Evolutionary conservation across 805 yeast genomes (phyloP), one percentile per base, ranked within the genome.

Genomic region (Sugiyamaella americana): DNA sequence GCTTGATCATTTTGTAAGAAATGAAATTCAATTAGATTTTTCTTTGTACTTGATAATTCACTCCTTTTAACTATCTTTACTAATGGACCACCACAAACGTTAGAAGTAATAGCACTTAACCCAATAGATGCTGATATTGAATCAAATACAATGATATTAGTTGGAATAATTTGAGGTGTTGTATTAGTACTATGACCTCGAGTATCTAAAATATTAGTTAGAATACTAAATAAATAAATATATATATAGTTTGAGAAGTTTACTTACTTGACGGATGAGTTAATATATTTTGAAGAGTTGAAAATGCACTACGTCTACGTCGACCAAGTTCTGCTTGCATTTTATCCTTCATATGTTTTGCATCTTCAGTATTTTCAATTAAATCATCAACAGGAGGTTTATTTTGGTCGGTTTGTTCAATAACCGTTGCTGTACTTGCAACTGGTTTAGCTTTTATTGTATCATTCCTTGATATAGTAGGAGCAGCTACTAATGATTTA

Each of bases 61-160:
- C 16, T 10, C n/a, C 18, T 4, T 18, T 22, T 10, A 10, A 37
- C 16, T n/a, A 50, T 24, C 44, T 48, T 45, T 37, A 45, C 51
- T 11, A 48, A 32, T 3, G 51, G 51, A 17, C 51, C 51, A 10
- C 51, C 51, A 23, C 42, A 20, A 4, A 36, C 40, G 35, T 48
- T 48, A 13, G 39, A 32, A 18, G 46, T 11, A 22, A 46, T 5
- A 8, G 46, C n/a, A 16, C 35, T 21, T 3, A 46, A 10, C 5
- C 46, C 50, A 18, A 45, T 22, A 11, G n/a, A 22, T 2, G 18
- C 18, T 4, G 46, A 43, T 8, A 26, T 26, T 26, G 8, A 8
- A 13, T 26, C 32, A n/a, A n/a, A n/a, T n/a, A n/a, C n/a, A n/a
- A n/a, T n/a, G n/a, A n/a, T 4, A 48, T 18, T 10, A n/a, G 17